Conservation (phyloP, 441 rosid species). For the Corymbia citriodora region DNA sequence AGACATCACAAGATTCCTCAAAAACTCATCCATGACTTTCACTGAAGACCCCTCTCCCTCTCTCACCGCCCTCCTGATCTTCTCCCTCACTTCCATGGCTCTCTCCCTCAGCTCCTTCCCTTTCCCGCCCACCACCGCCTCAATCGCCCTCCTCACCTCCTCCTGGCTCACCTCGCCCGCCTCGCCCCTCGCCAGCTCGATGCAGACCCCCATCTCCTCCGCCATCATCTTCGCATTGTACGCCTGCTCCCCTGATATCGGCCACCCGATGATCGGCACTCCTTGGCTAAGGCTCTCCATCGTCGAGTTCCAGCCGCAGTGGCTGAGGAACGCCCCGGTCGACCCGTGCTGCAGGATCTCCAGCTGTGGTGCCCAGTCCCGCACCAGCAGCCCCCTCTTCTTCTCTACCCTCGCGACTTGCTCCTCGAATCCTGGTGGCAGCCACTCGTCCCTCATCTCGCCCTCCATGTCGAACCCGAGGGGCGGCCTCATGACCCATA, state of each 20-base stretch:
- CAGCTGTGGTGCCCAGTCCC: slow-evolving; percentile 12
- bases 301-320: slow-evolving; percentile 16
- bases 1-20: background rate
- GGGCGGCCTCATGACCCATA: slow-evolving; percentile 17
- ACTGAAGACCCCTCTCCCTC: slow-evolving; percentile 7
- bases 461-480: background rate
- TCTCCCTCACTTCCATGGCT: background rate
- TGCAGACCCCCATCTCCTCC: background rate
- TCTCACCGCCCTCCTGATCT: slow-evolving; percentile 3
- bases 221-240: slow-evolving; percentile 10
- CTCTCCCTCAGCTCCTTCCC: slow-evolving; percentile 5
- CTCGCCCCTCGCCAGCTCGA: background rate
- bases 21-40: slow-evolving; percentile 9
- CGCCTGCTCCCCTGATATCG: slow-evolving; percentile 7
- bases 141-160: background rate
- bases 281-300: slow-evolving; percentile 10
- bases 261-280: slow-evolving; percentile 21
- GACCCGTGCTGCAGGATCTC: slow-evolving; percentile 8
- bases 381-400: slow-evolving; percentile 2
- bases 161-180: background rate
- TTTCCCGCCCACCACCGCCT: background rate
- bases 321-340: slow-evolving; percentile 13
- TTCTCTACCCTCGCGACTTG: background rate
- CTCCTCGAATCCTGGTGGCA: slow-evolving; percentile 13
- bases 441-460: slow-evolving; percentile 7